Base-by-base conservation (phyloP, 345 rosid genomes). In the Populus pruinosa region DNA sequence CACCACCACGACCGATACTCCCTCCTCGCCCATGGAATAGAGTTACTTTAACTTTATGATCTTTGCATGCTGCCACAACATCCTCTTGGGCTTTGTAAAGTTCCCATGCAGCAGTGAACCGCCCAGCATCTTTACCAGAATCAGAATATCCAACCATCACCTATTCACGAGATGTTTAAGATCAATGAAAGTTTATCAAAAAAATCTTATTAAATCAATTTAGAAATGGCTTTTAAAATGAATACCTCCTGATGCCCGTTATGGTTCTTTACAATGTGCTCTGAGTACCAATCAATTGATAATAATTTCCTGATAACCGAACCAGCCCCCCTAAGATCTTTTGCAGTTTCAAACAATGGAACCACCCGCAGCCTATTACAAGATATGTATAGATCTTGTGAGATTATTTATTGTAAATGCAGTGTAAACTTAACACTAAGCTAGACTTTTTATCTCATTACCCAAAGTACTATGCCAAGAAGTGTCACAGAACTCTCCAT, bases 121-220 rank as follows among this genome's bases (percentile, higher is more conserved):
- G 91, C n/a, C 99, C 97, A 70, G 99, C 92, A 82, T 93, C 99
- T 89, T 95, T 95, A 69, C 99, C 99, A 38, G 99, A 93, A 85
- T 95, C 98, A 64, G 98, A 93, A 87, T 92, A 95, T 83, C 99
- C 99, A 81, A 95, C 99, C 99, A 95, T 93, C 74, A 95, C 99
- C 98, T 92, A 76, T 73, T 73, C 78, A 86, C 20, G 73, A 31
- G 61, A 64, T 70, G 63, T 67, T 59, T 39, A 64, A 74, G 63
- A 79, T 65, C 44, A 53, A 31, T 55, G 35, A 64, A 70, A 71
- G 78, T 59, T 59, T 8, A 39, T 33, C 17, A 53, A 76, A 6
- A 33, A 71, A 41, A 14, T 17, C 69, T 72, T 59, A 18, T 29
- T 29, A 72, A 59, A 56, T 69, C 50, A 67, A 76, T 44, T 69